Percentiles rank a stretch among this genome's conserved stretches.
phyloP scores from a whole-genome alignment of 805 yeast species.

The Ogataea chonburiensis region DNA sequence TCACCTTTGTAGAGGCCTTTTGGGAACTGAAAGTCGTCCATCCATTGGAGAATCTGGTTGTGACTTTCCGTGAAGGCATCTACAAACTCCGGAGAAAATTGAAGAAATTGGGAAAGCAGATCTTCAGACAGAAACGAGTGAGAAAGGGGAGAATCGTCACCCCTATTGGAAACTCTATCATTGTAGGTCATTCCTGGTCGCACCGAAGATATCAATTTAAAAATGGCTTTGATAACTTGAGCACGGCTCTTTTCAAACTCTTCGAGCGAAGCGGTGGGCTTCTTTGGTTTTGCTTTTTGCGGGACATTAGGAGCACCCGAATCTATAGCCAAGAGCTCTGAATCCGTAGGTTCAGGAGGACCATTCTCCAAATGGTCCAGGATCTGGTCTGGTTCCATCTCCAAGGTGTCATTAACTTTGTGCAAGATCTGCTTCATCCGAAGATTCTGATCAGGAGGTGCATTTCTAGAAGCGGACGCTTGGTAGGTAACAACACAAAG shows the following conservation, averaged over 20 bases:
- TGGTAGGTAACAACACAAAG: constrained; percentile 7
- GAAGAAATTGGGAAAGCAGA: constrained; percentile 32
- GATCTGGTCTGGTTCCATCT: constrained; percentile 14
- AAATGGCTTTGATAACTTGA: constrained; percentile 23
- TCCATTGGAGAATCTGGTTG: constrained; percentile 37
- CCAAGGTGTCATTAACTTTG: constrained; percentile 10
- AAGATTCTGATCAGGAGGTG: constrained; percentile 8
- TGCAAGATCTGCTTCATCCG: constrained; percentile 9
- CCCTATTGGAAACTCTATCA: constrained; percentile 12
- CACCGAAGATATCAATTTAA: constrained; percentile 21
- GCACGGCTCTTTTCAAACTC: constrained; percentile 18
- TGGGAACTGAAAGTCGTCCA: constrained; percentile 36
- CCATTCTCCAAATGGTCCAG: constrained; percentile 12
- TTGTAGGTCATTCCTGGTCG: constrained; percentile 17
- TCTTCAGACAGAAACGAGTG: constrained; percentile 16
- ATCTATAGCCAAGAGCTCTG: not conserved
- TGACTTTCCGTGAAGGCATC: constrained; percentile 45
- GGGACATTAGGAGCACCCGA: not conserved
- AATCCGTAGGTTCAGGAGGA: constrained; percentile 2
- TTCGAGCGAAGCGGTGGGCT: constrained; percentile 8
- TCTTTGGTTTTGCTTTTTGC: constrained; percentile 3
- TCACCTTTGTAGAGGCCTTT: constrained; percentile 44
- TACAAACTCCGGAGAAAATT: constrained; percentile 43
- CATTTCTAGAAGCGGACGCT: not conserved
- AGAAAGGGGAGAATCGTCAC: constrained; percentile 15